These are phyloP conservation scores for Monosporascus sp. DNA, from an alignment of 2,329 filamentous ascomycete genomes.

Conservation along the genomic window DNA sequence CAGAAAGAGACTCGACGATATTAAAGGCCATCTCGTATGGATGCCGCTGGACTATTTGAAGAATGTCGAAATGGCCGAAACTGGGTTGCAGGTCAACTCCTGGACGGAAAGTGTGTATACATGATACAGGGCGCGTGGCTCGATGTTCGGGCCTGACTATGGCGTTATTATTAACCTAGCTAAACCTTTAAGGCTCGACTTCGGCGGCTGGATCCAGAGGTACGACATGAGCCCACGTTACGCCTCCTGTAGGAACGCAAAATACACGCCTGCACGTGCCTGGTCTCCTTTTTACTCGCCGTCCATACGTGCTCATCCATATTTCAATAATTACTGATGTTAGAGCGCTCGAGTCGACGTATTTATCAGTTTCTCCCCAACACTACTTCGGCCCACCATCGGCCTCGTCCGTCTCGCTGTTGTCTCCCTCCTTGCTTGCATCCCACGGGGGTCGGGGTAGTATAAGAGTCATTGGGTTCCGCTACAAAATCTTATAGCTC, in stretches of 20 bases:
- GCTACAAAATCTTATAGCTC: slow-evolving; percentile 1
- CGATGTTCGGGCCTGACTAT: background rate
- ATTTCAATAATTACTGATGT: too few relatives aligned
- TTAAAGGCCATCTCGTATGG: slow-evolving; percentile 89
- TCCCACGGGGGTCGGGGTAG: background rate
- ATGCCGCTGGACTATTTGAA: slow-evolving; percentile 86
- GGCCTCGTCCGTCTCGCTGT: too few relatives aligned
- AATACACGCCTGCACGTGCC: too few relatives aligned
- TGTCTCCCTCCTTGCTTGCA: background rate
- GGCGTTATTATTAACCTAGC: background rate
- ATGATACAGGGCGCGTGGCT: slow-evolving; percentile 26
- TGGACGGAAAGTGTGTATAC: slow-evolving; percentile 86
- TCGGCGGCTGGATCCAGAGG: too few relatives aligned
- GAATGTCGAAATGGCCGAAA: slow-evolving; percentile 84
- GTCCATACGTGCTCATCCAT: too few relatives aligned
- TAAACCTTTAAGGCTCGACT: too few relatives aligned
- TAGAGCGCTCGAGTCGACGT: too few relatives aligned
- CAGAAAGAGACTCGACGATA: slow-evolving; percentile 66
- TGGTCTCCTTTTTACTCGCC: too few relatives aligned
- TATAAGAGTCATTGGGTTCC: background rate
- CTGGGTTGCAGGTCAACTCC: slow-evolving; percentile 76
- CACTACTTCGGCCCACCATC: too few relatives aligned
- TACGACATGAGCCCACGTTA: too few relatives aligned
- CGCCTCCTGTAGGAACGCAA: too few relatives aligned
- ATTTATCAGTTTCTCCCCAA: too few relatives aligned